Evolutionary conservation across 1,284 basidiomycete species (phyloP), one percentile per base, ranked within the genome.

Genomic region (Laetiporus sulphureus): DNA sequence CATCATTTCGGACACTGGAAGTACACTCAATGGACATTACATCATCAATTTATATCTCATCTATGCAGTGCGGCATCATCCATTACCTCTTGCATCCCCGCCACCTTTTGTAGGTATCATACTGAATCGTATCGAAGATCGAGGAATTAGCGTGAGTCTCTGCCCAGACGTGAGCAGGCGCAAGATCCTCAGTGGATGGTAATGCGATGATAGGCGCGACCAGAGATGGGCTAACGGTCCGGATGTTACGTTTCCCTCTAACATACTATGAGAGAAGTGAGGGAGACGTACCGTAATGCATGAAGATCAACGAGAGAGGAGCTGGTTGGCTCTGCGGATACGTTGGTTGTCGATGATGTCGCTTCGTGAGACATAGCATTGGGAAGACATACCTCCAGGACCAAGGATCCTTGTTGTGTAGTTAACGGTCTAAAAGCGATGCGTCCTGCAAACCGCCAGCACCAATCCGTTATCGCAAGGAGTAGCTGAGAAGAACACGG

Each of bases 271-370:
- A n/a, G n/a, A n/a, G n/a, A n/a, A n/a, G n/a, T n/a, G n/a, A n/a
- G n/a, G n/a, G n/a, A n/a, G n/a, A n/a, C 49, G 16, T 31, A 58
- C 56, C 52, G 25, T 58, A 58, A 29, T 58, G 56, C 24, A 49
- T 45, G 46, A 58, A 58, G 13, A 58, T 52, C 4, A 50, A 53
- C 4, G 53, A 53, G 2, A 56, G 34, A 1, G 53, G 46, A 0
- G 53, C 50, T 2, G 56, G 48, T 40, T 54, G 48, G 20, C 52
- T 57, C 53, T 55, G 16, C 24, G n/a, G 25, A 16, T n/a, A 6
- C 13, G 3, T 21, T 34, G 19, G 18, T 5, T 15, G 16, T 21
- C 11, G n/a, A 19, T 29, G n/a, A n/a, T n/a, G n/a, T n/a, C n/a
- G n/a, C n/a, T n/a, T n/a, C n/a, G n/a, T n/a, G n/a, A n/a, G n/a